phyloP scores from a whole-genome alignment of 192 early-diverging fungal genomes.

The Paraglomus brasilianum region DNA sequence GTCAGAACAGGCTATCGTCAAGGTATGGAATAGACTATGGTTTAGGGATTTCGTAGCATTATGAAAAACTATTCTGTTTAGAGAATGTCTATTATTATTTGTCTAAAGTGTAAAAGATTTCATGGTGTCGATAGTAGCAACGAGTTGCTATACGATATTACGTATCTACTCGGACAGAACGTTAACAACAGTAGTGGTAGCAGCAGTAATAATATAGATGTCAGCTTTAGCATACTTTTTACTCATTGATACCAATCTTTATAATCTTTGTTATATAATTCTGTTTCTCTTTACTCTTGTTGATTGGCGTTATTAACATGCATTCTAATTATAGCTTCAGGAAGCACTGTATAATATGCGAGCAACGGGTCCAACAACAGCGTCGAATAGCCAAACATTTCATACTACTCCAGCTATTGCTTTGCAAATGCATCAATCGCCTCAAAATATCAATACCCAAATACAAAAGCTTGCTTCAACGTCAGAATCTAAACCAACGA shows the following conservation, averaged over 20 bases:
- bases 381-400: conserved; percentile 32
- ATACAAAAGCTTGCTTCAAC: conserved; percentile 30
- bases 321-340: conserved; percentile 36
- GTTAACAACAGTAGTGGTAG: too few relatives aligned
- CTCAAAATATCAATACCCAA: conserved; percentile 22
- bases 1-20: conserved; percentile 47
- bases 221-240: background rate
- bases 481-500: conserved; percentile 23
- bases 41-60: background rate
- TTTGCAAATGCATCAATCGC: background rate
- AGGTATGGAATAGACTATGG: conserved; percentile 29
- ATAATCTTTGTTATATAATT: background rate
- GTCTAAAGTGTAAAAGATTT: conserved; percentile 8
- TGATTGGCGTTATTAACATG: too few relatives aligned
- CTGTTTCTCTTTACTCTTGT: background rate
- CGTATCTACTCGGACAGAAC: too few relatives aligned
- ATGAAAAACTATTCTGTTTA: conserved; percentile 7
- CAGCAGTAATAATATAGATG: too few relatives aligned
- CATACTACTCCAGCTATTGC: conserved; percentile 24
- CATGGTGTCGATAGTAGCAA: background rate
- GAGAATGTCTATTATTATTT: background rate
- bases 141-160: background rate
- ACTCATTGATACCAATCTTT: background rate
- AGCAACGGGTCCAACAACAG: conserved; percentile 39
- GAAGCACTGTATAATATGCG: conserved; percentile 47